Evolutionary conservation across 1,284 basidiomycete genomes (phyloP).

Genomic region (Porodaedalea pini): DNA sequence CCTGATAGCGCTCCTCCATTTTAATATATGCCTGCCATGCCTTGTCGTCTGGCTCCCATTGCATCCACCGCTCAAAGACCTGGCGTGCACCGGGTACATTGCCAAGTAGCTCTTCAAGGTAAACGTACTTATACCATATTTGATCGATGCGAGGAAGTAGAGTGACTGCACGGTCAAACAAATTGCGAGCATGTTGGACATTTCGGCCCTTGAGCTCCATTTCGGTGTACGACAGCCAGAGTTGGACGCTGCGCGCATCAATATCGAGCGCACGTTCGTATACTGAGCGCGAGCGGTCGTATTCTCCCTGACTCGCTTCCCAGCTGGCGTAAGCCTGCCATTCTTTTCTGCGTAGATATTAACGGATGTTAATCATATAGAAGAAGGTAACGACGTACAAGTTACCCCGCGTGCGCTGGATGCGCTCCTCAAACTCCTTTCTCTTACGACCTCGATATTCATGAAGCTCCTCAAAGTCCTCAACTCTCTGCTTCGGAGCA

Average conservation of each 20-base stretch:
- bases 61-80: slow-evolving; percentile 99
- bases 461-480: slow-evolving; percentile 95
- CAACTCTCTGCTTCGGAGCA: slow-evolving; percentile 91
- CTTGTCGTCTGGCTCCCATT: slow-evolving; percentile 99
- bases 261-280: slow-evolving; percentile 97
- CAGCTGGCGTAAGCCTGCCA: slow-evolving; percentile 83
- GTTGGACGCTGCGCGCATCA: slow-evolving; percentile 81
- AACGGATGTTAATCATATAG: slow-evolving; percentile 3
- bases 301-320: slow-evolving; percentile 97
- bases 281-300: slow-evolving; percentile 86
- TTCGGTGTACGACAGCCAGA: slow-evolving; percentile 98
- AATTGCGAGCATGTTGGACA: slow-evolving; percentile 93
- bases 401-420: slow-evolving; percentile 85
- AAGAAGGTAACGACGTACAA: slow-evolving; percentile 46
- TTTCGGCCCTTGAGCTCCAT: slow-evolving; percentile 97
- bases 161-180: slow-evolving; percentile 95
- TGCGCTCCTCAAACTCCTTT: slow-evolving; percentile 95
- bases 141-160: slow-evolving; percentile 93
- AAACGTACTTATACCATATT: slow-evolving; percentile 99
- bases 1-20: slow-evolving; percentile 90
- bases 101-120: slow-evolving; percentile 94
- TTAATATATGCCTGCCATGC: slow-evolving; percentile 99
- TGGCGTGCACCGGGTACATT: slow-evolving; percentile 95
- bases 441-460: slow-evolving; percentile 95
- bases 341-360: slow-evolving; percentile 53